Base-by-base conservation (phyloP, 176 grass and related monocot species). In the Musa schizocarpa region DNA sequence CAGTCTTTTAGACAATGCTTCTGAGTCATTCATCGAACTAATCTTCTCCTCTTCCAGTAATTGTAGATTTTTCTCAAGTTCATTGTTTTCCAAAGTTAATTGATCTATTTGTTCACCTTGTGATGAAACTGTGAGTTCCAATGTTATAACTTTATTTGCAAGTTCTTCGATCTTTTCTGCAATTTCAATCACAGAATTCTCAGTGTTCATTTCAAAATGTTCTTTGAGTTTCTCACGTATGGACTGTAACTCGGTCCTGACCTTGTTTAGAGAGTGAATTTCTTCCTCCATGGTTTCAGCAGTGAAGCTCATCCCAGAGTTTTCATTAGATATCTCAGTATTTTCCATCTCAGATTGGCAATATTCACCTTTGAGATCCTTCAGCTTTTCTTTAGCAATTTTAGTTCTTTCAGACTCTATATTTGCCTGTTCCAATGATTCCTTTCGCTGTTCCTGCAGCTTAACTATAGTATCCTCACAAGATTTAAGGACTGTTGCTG, bases 91-190 rank as follows among this genome's bases (percentile, higher is more conserved):
- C 2, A 73, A 80, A 66, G 17, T 82, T 3, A 99, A 80, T 13
- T 86, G 80, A 11, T 99, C 74, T 51, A 94, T 79, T 69, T 99
- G 95, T 23, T 84, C 83, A n/a, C 78, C 76, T 65, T 93, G 88
- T 17, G 88, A 89, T 26, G 88, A 94, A 76, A 94, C 88, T 58
- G 85, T 94, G 27, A 99, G 88, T 66, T 99, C 95, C 73, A 99
- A 78, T 20, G 86, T 84, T 4, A 98, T 86, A 29, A 98, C 82
- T 76, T 85, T 91, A 57, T 89, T 83, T 25, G 93, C 95, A 76
- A 98, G 75, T 49, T 99, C 95, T 27, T 99, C 90, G 1, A 99
- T 99, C 48, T 75, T 86, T 57, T 94, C 95, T 1, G 90, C 83
- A 53, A 99, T 81, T 67, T 99, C 95, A 9, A 81, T 86, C 57